Evolutionary conservation across 352 stramenopile species (phyloP).

Genomic region (Globisporangium heterothallicum): DNA sequence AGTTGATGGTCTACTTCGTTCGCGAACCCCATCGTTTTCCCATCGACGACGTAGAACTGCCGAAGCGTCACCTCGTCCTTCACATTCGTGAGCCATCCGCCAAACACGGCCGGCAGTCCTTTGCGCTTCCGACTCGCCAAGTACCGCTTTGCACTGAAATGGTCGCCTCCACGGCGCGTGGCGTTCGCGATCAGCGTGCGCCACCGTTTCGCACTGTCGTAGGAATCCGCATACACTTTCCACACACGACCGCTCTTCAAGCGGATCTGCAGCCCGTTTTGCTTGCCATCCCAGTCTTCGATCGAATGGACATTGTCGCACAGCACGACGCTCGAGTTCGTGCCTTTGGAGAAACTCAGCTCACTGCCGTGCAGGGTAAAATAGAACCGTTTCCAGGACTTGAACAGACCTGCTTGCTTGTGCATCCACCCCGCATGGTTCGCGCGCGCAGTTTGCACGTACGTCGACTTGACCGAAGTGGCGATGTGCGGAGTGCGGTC

Average conservation of each 20-base stretch:
- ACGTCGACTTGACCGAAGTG: conserved; percentile 60
- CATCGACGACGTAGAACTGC: conserved; percentile 78
- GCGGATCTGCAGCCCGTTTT: conserved; percentile 61
- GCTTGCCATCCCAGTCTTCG: conserved; percentile 64
- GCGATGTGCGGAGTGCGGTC: conserved; percentile 23
- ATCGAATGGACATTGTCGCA: conserved; percentile 56
- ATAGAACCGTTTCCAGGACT: conserved; percentile 76
- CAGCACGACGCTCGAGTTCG: conserved; percentile 53
- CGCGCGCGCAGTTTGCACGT: conserved; percentile 59
- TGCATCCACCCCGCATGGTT: conserved; percentile 81
- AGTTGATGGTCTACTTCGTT: conserved; percentile 80
- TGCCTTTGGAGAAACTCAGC: conserved; percentile 65
- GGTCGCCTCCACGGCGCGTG: conserved; percentile 34
- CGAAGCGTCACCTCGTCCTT: conserved; percentile 38
- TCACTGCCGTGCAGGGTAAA: conserved; percentile 76
- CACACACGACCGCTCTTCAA: conserved; percentile 64
- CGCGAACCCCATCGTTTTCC: conserved; percentile 55
- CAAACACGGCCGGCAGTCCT: conserved; percentile 60
- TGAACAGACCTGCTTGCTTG: conserved; percentile 76
- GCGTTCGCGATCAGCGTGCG: conserved; percentile 53
- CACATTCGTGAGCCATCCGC: conserved; percentile 72
- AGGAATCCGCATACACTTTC: conserved; percentile 68
- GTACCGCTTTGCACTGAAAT: conserved; percentile 68
- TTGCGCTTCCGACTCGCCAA: conserved; percentile 59
- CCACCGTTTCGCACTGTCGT: conserved; percentile 75